A percentile compares a stretch with the other conserved stretches of the same genome.
Conservation (phyloP, 2,329 filamentous ascomycete genomes). For the Aspergillus sp. region DNA sequence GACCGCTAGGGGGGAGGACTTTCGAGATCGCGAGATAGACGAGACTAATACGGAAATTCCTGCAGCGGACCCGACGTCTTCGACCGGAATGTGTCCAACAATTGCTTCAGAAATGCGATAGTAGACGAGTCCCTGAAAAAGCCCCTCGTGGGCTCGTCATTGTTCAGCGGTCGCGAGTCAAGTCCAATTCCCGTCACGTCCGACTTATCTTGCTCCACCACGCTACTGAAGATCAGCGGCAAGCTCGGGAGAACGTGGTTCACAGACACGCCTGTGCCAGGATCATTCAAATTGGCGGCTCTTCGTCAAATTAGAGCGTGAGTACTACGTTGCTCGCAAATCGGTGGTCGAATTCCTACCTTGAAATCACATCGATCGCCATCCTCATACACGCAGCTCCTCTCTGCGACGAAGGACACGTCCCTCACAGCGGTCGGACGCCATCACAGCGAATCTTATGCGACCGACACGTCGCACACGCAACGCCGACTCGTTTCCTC, state of each 20-base stretch:
- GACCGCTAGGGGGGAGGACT: no score
- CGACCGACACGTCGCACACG: not conserved
- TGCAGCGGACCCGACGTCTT: not conserved
- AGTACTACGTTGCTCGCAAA: not conserved
- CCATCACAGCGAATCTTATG: not conserved
- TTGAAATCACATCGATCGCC: not conserved
- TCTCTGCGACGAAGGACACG: not conserved
- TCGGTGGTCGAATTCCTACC: not conserved
- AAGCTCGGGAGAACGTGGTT: not conserved
- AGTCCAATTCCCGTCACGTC: not conserved
- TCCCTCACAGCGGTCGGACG: not conserved
- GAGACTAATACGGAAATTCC: not conserved
- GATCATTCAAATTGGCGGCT: not conserved
- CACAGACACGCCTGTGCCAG: not conserved
- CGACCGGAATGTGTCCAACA: not conserved
- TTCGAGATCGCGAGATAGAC: not conserved
- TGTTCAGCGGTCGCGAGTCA: not conserved
- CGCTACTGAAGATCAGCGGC: not conserved
- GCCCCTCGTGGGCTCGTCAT: not conserved
- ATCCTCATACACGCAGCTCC: not conserved
- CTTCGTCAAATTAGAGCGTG: not conserved
- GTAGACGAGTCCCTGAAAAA: not conserved
- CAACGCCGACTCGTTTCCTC: slow-evolving; percentile 1
- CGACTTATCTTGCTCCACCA: not conserved
- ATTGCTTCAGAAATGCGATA: not conserved